Percentiles rank a stretch among this genome's conserved stretches.
Evolutionary conservation across 805 yeast species (phyloP).

Genomic region (Lipomyces oligophaga): DNA sequence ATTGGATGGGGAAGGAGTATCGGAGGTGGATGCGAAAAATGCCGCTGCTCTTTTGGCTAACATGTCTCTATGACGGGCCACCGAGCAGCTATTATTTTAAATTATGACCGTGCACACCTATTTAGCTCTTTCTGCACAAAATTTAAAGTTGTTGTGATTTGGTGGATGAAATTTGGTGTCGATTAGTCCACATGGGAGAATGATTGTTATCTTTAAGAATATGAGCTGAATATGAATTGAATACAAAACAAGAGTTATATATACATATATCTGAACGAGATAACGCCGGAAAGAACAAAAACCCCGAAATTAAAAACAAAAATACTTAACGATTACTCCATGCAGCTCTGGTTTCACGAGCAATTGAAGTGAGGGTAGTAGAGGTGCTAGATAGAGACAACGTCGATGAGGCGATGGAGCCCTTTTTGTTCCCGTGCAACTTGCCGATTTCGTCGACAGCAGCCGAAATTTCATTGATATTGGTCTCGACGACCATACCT

Average conservation of each 20-base stretch:
- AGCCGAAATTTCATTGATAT: slow-evolving; percentile 71
- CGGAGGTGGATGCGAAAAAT: slow-evolving; percentile 66
- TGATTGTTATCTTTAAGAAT: too few species aligned
- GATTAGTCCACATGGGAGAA: not conserved
- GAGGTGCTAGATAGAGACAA: slow-evolving; percentile 24
- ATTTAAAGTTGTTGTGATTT: not conserved
- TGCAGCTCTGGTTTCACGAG: slow-evolving; percentile 27
- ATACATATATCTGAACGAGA: not conserved
- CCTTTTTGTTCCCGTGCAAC: slow-evolving; percentile 27
- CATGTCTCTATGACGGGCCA: too few species aligned
- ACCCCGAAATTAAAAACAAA: not conserved
- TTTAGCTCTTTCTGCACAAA: too few species aligned
- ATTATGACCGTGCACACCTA: too few species aligned
- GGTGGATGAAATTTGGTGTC: not conserved
- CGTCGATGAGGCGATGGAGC: slow-evolving; percentile 19
- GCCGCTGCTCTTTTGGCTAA: slow-evolving; percentile 79
- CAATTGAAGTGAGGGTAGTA: slow-evolving; percentile 22
- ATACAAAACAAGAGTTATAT: too few species aligned
- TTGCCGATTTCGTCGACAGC: slow-evolving; percentile 40
- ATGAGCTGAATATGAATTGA: too few species aligned
- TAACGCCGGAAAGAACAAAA: not conserved
- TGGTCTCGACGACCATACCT: slow-evolving; percentile 96
- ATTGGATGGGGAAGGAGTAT: slow-evolving; percentile 25
- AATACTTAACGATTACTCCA: slow-evolving; percentile 27
- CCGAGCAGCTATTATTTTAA: too few species aligned